phyloP scores from a whole-genome alignment of 1,139 yeast species.

The Geotrichum klebahnii region DNA sequence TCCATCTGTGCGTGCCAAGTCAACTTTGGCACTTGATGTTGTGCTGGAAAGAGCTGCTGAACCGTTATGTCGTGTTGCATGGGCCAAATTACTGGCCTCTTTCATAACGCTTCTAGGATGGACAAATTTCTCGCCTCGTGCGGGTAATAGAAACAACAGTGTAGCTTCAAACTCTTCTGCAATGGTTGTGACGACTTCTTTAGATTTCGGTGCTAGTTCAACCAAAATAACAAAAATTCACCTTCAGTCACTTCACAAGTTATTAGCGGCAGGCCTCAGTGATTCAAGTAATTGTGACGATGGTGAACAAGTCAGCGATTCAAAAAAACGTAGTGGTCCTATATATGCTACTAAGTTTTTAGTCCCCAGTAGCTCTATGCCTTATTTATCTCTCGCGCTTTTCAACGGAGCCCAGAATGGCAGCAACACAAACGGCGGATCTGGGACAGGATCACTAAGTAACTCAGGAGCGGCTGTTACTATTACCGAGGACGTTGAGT shows the following conservation, averaged over 20 bases:
- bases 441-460: not conserved
- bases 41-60: conserved; percentile 39
- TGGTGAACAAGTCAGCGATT: not conserved
- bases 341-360: conserved; percentile 9
- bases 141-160: conserved; percentile 2
- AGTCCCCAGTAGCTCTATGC: conserved; percentile 19
- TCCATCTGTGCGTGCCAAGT: conserved; percentile 65
- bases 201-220: conserved; percentile 37
- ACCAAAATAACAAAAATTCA: conserved; percentile 35
- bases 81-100: conserved; percentile 38
- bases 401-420: conserved; percentile 9
- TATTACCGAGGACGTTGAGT: conserved; percentile 56
- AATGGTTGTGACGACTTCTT: conserved; percentile 32
- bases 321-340: not conserved
- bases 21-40: conserved; percentile 55
- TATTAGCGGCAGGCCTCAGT: conserved; percentile 32
- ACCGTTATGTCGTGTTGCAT: conserved; percentile 36
- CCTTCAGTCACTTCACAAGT: conserved; percentile 31
- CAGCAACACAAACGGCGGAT: not conserved
- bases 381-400: conserved; percentile 17
- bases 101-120: conserved; percentile 44
- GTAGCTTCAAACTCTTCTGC: not conserved
- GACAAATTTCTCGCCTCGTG: conserved; percentile 24
- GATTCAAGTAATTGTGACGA: not conserved
- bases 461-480: conserved; percentile 33